These are phyloP conservation scores for Aspergillus brasiliensis DNA, from an alignment of 2,329 filamentous ascomycete species.

Conservation along the genomic window DNA sequence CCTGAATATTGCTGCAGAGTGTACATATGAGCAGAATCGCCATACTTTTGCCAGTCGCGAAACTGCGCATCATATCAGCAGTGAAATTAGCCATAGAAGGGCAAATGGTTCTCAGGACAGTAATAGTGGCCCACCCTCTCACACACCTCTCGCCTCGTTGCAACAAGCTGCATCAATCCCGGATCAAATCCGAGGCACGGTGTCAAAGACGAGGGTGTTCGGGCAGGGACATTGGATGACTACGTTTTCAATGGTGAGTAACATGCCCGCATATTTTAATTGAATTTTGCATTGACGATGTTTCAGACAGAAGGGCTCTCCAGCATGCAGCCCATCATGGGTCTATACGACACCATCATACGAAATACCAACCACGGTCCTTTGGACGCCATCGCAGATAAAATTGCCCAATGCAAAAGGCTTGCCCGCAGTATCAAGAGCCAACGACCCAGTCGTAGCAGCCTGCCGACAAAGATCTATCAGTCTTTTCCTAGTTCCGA, in stretches of 20 bases:
- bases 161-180: background rate
- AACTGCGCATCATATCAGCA: background rate
- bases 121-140: background rate
- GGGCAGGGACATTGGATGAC: constrained; percentile 31
- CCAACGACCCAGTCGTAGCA: constrained; percentile 20
- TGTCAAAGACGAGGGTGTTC: constrained; percentile 29
- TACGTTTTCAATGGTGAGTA: constrained; percentile 19
- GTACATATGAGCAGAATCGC: background rate
- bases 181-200: constrained; percentile 16
- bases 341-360: constrained; percentile 5
- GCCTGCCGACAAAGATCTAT: constrained; percentile 14
- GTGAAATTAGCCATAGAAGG: accelerated
- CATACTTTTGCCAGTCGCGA: background rate
- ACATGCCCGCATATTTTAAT: too few relatives aligned
- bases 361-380: background rate
- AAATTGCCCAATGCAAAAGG: constrained; percentile 25
- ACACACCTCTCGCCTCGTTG: background rate
- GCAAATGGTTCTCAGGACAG: background rate
- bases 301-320: constrained; percentile 15
- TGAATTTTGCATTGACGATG: background rate
- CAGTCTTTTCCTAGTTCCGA: constrained; percentile 15
- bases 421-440: constrained; percentile 26
- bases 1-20: background rate
- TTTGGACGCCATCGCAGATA: constrained; percentile 3
- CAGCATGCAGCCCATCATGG: constrained; percentile 9